Evolutionary conservation across 495 filamentous ascomycete species (phyloP).

Genomic region (Trypethelium eluteriae): DNA sequence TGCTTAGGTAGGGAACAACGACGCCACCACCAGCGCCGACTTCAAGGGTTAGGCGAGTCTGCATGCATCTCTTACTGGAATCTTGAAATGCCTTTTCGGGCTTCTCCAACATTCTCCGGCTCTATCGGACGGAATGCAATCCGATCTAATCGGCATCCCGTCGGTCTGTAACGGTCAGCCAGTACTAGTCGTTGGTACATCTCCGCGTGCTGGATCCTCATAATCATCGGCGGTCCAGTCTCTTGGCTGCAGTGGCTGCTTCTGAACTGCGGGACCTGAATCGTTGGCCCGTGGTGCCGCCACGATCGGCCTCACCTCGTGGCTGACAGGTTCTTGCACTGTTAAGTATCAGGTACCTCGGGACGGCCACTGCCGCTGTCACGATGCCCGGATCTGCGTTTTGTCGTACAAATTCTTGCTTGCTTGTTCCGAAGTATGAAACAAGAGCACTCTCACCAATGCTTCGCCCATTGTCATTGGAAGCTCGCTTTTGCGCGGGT

Average conservation of each 20-base stretch:
- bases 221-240: not conserved
- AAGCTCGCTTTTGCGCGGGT: too few relatives aligned
- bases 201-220: not conserved
- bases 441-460: not conserved
- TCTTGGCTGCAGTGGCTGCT: not conserved
- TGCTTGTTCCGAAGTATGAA: not conserved
- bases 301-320: not conserved
- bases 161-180: not conserved
- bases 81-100: not conserved
- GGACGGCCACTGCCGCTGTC: not conserved
- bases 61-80: not conserved
- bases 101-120: not conserved
- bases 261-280: not conserved
- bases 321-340: not conserved
- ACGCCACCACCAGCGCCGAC: slow-evolving; percentile 5
- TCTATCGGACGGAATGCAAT: slow-evolving; percentile 3
- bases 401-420: too few relatives aligned
- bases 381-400: not conserved
- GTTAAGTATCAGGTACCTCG: not conserved
- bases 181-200: not conserved
- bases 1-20: not conserved
- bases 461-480: too few relatives aligned
- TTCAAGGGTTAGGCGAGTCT: not conserved
- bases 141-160: not conserved
- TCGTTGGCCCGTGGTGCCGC: not conserved